These are phyloP conservation scores for Nakaseomyces uthaithaninus DNA, from an alignment of 1,139 yeast genomes.

Conservation along the genomic window DNA sequence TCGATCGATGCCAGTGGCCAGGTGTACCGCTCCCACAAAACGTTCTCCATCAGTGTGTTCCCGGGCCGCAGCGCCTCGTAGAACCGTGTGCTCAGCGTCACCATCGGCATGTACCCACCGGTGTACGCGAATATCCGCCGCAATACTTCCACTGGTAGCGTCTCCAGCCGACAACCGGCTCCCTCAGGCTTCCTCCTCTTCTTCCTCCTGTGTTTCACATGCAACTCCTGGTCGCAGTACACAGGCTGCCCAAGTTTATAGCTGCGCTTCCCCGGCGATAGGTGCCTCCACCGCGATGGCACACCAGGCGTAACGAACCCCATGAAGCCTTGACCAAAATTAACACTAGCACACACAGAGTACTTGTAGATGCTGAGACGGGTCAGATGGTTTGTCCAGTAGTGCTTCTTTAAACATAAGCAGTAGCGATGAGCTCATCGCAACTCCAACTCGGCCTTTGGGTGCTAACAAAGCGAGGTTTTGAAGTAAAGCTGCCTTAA, in stretches of 20 bases:
- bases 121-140: slow-evolving; percentile 19
- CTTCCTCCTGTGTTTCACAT: background rate
- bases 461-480: too few species aligned
- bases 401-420: too few species aligned
- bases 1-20: background rate
- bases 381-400: background rate
- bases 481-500: too few species aligned
- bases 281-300: slow-evolving; percentile 10
- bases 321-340: background rate
- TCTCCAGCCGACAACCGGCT: slow-evolving; percentile 6
- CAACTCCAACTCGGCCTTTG: too few species aligned
- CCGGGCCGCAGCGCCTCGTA: slow-evolving; percentile 13
- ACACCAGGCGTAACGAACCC: slow-evolving; percentile 4
- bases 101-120: slow-evolving; percentile 12
- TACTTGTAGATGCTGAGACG: background rate
- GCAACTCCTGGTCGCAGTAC: background rate
- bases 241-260: background rate
- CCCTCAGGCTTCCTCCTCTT: slow-evolving; percentile 1
- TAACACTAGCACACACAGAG: background rate
- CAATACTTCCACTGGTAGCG: slow-evolving; percentile 18
- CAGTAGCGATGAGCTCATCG: too few species aligned
- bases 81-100: slow-evolving; percentile 14
- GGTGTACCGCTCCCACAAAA: slow-evolving; percentile 13
- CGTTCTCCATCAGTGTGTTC: slow-evolving; percentile 8
- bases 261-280: slow-evolving; percentile 4